Percentiles rank a stretch among this genome's conserved stretches.
Conservation (phyloP, 1,284 basidiomycete genomes). For the Ceratobasidium sp. region DNA sequence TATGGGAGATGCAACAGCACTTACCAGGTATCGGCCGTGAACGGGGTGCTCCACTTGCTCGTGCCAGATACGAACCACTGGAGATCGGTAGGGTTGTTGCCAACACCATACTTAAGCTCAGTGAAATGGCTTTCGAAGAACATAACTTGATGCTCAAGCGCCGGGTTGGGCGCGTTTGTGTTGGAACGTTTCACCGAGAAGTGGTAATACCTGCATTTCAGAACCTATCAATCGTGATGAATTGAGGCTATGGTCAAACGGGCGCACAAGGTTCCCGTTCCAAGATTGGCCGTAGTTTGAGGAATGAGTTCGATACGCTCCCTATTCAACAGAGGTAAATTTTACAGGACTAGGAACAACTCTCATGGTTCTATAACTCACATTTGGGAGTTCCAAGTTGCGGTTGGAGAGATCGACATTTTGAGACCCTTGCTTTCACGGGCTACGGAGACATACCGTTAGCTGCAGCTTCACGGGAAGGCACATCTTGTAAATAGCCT, state of each 20-base stretch:
- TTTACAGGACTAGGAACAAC: too few species aligned
- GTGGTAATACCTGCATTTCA: slow-evolving; percentile 60
- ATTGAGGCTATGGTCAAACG: not conserved
- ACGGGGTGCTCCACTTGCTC: slow-evolving; percentile 64
- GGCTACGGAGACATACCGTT: not conserved
- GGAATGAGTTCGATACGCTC: slow-evolving; percentile 62
- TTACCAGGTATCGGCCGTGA: slow-evolving; percentile 66
- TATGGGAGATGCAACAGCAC: not conserved
- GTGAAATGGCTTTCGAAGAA: slow-evolving; percentile 77
- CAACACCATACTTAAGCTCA: slow-evolving; percentile 67
- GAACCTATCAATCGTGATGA: not conserved
- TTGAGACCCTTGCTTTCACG: slow-evolving; percentile 65
- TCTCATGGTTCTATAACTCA: not conserved
- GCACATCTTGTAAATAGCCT: not conserved
- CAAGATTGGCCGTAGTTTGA: slow-evolving; percentile 67
- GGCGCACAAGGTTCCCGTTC: slow-evolving; percentile 63
- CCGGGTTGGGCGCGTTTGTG: slow-evolving; percentile 64
- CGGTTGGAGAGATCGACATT: slow-evolving; percentile 59
- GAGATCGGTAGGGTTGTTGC: slow-evolving; percentile 61
- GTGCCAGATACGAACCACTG: slow-evolving; percentile 64
- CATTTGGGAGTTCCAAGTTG: slow-evolving; percentile 44
- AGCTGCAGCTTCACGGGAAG: not conserved
- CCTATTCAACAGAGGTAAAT: too few species aligned
- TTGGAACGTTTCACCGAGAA: slow-evolving; percentile 65
- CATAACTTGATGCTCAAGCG: slow-evolving; percentile 66